phyloP scores from a whole-genome alignment of 2,329 filamentous ascomycete genomes.

The Cordyceps cateniannulata region DNA sequence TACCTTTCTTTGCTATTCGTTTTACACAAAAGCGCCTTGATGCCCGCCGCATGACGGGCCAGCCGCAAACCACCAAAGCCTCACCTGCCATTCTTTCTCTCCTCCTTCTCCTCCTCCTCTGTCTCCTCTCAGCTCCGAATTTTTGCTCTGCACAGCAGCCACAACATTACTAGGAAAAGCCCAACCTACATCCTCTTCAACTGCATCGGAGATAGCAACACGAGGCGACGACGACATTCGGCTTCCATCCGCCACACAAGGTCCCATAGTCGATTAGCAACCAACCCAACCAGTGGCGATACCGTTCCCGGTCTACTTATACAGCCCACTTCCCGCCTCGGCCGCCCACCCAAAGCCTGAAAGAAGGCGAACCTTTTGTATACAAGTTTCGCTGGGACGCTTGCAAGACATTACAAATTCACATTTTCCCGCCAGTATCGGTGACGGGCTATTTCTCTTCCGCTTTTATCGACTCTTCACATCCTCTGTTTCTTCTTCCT shows the following conservation, averaged over 20 bases:
- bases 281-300: slow-evolving; percentile 7
- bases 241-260: not conserved
- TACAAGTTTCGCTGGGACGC: no score
- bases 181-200: not conserved
- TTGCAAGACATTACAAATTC: no score
- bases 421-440: no score
- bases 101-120: not conserved
- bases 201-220: not conserved
- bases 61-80: slow-evolving; percentile 10
- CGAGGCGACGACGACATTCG: not conserved
- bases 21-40: slow-evolving; percentile 10
- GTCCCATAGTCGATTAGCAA: not conserved
- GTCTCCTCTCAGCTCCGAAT: not conserved
- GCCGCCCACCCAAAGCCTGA: not conserved
- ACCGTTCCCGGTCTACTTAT: not conserved
- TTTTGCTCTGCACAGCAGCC: not conserved
- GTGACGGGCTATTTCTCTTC: not conserved
- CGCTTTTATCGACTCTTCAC: not conserved
- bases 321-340: slow-evolving; percentile 10
- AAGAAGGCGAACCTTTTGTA: not conserved
- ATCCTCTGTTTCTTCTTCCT: not conserved
- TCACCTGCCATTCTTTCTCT: not conserved
- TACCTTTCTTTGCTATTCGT: not conserved
- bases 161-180: no score
- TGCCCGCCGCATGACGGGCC: slow-evolving; percentile 10